Base-by-base conservation (phyloP, 2,329 filamentous ascomycete genomes). In the Talaromyces albobiverticillius region DNA sequence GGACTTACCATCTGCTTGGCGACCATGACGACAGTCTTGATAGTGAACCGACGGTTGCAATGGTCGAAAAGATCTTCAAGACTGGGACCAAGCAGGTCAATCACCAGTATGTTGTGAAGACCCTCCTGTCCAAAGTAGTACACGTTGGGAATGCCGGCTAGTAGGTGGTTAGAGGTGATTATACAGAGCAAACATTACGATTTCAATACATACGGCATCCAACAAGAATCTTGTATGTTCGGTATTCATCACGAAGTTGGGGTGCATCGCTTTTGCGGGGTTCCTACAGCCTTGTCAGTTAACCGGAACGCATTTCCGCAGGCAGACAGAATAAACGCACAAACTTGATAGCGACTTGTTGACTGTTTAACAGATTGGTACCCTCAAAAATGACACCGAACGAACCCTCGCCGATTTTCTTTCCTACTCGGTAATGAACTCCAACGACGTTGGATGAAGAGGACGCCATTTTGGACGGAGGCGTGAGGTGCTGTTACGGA, bases 111-210 rank as follows among this genome's bases (percentile, higher is more conserved):
- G 78, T 99, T 97, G 80, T 99, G 94, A 26, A 97, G 86, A 64
- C 93, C 94, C 76, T 97, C 93, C 71, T 99, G 94, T 59, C 94
- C 94, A 65, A 97, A 99, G 77, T 97, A 99, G 79, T 97, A 97
- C 67, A 99, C 94, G 83, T 97, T 97, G 67, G 94, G 94, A 64
- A 99, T 97, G 67, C 94, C 94, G 67, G 93, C 93, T 97, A 71
- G 25, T 41, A 25, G n/a, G n/a, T n/a, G n/a, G n/a, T n/a, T n/a
- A n/a, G n/a, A n/a, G n/a, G n/a, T n/a, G n/a, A n/a, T n/a, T n/a
- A n/a, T n/a, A n/a, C n/a, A n/a, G n/a, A n/a, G n/a, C n/a, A n/a
- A n/a, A n/a, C n/a, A n/a, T n/a, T n/a, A n/a, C n/a, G n/a, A n/a
- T n/a, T n/a, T n/a, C n/a, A 61, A 46, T 55, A 88, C 94, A 88